phyloP scores from a whole-genome alignment of 768 basidiomycete genomes.

The Scleroderma citrinum region DNA sequence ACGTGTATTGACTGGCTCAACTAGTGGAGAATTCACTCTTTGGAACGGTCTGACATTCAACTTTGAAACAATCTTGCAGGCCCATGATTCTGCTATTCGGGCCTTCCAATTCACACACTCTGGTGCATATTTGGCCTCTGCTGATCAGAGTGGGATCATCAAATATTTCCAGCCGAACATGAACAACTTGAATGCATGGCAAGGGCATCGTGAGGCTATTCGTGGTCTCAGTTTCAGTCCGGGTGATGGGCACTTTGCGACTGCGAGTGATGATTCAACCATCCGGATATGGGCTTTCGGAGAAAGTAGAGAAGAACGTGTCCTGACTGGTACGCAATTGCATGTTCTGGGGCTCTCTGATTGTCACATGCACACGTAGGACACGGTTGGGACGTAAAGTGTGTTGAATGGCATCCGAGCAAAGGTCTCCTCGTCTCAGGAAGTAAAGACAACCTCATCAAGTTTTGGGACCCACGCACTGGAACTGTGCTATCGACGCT shows the following conservation, averaged over 20 bases:
- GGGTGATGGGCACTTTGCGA: conserved; percentile 87
- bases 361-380: conserved; percentile 43
- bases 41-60: conserved; percentile 99
- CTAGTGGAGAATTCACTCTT: conserved; percentile 95
- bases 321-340: conserved; percentile 59
- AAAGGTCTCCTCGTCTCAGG: conserved; percentile 94
- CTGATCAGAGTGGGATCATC: conserved; percentile 90
- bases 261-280: conserved; percentile 92
- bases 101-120: conserved; percentile 87
- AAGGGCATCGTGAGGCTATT: conserved; percentile 91
- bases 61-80: conserved; percentile 99
- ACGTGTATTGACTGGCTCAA: conserved; percentile 89
- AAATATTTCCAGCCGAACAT: conserved; percentile 99
- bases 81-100: conserved; percentile 92
- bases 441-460: conserved; percentile 96
- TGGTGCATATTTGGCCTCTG: conserved; percentile 87
- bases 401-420: conserved; percentile 97
- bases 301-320: conserved; percentile 82
- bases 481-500: conserved; percentile 86
- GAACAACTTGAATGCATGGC: conserved; percentile 95
- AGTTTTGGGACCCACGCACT: conserved; percentile 98
- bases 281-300: conserved; percentile 95
- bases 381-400: conserved; percentile 99
- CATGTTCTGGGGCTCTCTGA: background rate
- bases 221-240: conserved; percentile 90